Conservation (phyloP, 371 early-diverging fungal species). For the Mucor irregularis region DNA sequence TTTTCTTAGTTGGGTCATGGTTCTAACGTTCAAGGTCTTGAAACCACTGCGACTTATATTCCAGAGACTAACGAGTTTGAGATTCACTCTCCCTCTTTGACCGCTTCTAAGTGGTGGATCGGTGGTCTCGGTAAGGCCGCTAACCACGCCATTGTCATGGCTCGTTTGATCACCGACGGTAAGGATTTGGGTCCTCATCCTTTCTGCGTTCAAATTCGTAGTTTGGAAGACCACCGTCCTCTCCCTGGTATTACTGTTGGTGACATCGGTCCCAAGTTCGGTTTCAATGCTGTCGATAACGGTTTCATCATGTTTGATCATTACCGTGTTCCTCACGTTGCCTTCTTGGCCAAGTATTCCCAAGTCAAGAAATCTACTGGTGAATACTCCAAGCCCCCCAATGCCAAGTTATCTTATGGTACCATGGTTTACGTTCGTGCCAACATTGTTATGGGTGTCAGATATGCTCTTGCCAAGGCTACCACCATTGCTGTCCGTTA, state of each 20-base stretch:
- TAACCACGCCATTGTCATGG: conserved; percentile 88
- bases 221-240: conserved; percentile 69
- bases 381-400: conserved; percentile 65
- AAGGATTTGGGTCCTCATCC: conserved; percentile 83
- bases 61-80: conserved; percentile 83
- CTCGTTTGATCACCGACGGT: conserved; percentile 77
- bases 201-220: conserved; percentile 86
- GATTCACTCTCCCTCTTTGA: conserved; percentile 79
- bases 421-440: conserved; percentile 78
- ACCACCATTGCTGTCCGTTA: conserved; percentile 50
- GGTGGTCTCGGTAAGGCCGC: conserved; percentile 72
- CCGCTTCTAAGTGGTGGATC: conserved; percentile 90
- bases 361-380: conserved; percentile 69
- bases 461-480: conserved; percentile 58
- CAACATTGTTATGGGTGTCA: conserved; percentile 57
- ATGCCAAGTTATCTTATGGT: conserved; percentile 75
- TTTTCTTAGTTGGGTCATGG: conserved; percentile 62
- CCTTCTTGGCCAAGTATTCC: conserved; percentile 81
- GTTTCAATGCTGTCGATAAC: conserved; percentile 81
- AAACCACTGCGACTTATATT: conserved; percentile 87
- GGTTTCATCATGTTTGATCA: conserved; percentile 80
- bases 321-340: conserved; percentile 75
- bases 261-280: conserved; percentile 91
- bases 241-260: conserved; percentile 83
- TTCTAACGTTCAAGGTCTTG: conserved; percentile 83